Evolutionary conservation across 1,139 yeast species (phyloP), one percentile per base, ranked within the genome.

Genomic region (Pichia norvegensis): DNA sequence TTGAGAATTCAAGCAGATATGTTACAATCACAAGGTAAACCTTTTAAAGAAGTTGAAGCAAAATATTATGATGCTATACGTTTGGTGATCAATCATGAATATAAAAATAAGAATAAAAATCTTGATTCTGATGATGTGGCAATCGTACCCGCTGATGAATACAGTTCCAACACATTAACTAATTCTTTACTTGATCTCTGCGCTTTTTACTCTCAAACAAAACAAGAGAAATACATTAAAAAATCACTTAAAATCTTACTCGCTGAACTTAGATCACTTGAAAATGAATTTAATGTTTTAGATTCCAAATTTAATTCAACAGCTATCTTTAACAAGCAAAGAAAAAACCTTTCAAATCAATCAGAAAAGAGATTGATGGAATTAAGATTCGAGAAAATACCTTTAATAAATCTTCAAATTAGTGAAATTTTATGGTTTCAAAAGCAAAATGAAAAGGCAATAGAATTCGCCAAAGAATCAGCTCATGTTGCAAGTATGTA

Each of bases 371-470:
- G 64, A 43, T 38, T 56, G 2, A 46, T 49, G 41, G 57, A 56
- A 41, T 41, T 63, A 13, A 54, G 56, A 42, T 55, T 47, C 35
- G 66, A 63, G 42, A 48, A 49, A 35, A 64, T 67, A 14, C 70
- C 76, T 4, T 52, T 71, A 21, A 58, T 76, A 42, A 75, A 77
- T 62, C 73, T 80, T 16, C 82, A 81, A 59, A 66, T 83, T 19
- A 72, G 84, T 47, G 90, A 83, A 61, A 65, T 83, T 7, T 62
- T 82, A 52, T 83, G 87, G 85, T 74, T 73, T 7, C 68, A 74
- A 49, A 79, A 80, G 1, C 64, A 68, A 43, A 64, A 69, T 41
- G 59, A 67, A 36, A 76, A 76, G 49, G 84, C 88, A 1, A 67
- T 81, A 33, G 69, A 78, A 17, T 79, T 86, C 81, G 76, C 78